Evolutionary conservation across 495 filamentous ascomycete genomes (phyloP), one percentile per base, ranked within the genome.

Genomic region (Talaromyces wortmannii): DNA sequence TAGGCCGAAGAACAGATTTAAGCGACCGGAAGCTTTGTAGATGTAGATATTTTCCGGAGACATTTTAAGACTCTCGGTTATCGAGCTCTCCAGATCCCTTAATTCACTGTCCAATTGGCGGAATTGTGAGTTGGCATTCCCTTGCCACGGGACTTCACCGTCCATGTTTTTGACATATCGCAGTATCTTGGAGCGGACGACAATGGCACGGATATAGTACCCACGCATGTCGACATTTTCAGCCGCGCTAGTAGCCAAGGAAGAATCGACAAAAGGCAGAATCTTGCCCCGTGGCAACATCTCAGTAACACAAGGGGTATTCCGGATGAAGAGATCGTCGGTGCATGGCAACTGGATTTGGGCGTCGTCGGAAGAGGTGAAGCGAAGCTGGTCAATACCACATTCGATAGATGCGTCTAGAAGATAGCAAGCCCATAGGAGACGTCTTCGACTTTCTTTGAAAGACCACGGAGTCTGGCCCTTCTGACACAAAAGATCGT

Each of bases 341-440:
- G 23, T 3, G 15, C 48, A 50, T 30, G 48, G 48, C 29, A 50
- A 31, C 15, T 50, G 48, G 30, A 50, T 13, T 30, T 50, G 48
- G 3, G 31, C 23, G 6, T 50, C 48, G n/a, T 31, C 48, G 7
- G 48, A 29, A 32, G 48, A 50, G 4, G 31, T 13, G 31, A 50
- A 50, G 31, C 48, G 48, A 32, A 50, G 48, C 48, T 50, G 48
- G 30, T 50, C 48, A 50, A 50, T 50, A 30, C 48, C 48, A 15
- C 48, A 50, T 50, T 50, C 48, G 23, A 50, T 50, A 6, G 48
- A 50, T 30, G 48, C 48, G 30, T 50, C 48, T 15, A 50, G 30
- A 7, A 50, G 29, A 31, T 50, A 50, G 29, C 48, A 50, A 30
- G 48, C 48, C 48, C 48, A 50, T 30, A 50, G n/a, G 10, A 50